phyloP scores from a whole-genome alignment of 352 stramenopile genomes.

The Globisporangium sylvaticum region DNA sequence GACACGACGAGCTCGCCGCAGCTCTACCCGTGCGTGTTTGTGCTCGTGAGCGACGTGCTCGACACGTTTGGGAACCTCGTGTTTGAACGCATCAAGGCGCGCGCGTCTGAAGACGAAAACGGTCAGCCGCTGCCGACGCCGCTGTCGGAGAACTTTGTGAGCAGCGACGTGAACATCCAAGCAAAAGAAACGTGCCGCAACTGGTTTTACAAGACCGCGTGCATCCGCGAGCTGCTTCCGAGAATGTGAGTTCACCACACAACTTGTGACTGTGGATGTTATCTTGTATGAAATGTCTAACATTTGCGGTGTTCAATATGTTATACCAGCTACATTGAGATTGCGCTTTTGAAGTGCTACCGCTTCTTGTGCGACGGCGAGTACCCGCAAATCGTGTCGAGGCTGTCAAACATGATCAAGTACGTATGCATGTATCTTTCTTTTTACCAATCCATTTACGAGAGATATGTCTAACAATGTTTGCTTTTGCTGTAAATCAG shows the following conservation, averaged over 20 bases:
- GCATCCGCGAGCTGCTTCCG: conserved; percentile 89
- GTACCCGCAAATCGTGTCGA: conserved; percentile 79
- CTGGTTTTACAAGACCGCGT: conserved; percentile 94
- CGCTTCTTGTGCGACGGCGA: conserved; percentile 89
- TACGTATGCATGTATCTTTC: conserved; percentile 22
- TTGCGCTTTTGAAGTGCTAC: conserved; percentile 86
- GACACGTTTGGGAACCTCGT: conserved; percentile 87
- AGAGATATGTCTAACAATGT: background rate
- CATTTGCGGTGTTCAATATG: background rate
- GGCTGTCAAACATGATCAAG: conserved; percentile 87
- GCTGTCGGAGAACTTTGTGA: conserved; percentile 67
- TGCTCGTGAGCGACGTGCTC: conserved; percentile 84
- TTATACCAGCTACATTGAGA: conserved; percentile 72
- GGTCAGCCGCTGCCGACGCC: conserved; percentile 46
- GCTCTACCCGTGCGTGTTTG: conserved; percentile 89
- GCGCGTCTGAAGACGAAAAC: conserved; percentile 58
- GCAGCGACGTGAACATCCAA: conserved; percentile 78
- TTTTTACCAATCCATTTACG: background rate
- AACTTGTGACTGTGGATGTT: conserved; percentile 6
- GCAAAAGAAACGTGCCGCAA: conserved; percentile 91
- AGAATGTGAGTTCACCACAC: conserved; percentile 61
- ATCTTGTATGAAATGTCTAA: background rate
- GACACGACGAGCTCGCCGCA: conserved; percentile 72
- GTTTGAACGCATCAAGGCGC: conserved; percentile 72
- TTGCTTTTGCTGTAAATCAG: conserved; percentile 27